A percentile compares a stretch with the other conserved stretches of the same genome.
These are phyloP conservation scores for Coemansia sp. DNA, from an alignment of 192 early-diverging fungal species.

Conservation along the genomic window DNA sequence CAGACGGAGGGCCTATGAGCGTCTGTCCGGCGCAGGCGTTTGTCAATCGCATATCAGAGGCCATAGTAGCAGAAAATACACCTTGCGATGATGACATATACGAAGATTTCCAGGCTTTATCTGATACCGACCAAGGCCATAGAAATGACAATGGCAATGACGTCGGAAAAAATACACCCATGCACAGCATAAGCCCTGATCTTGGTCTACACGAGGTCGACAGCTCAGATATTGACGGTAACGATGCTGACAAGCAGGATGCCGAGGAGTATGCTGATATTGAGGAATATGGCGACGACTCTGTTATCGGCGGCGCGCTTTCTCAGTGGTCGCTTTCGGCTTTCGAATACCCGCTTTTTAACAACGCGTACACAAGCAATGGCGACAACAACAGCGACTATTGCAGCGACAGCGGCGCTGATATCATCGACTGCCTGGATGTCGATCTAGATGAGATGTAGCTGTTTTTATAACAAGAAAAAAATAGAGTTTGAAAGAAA, in stretches of 20 bases:
- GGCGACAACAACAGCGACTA: constrained; percentile 1
- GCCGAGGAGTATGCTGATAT: constrained; percentile 1
- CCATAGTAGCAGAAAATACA: constrained; percentile 1
- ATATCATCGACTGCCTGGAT: constrained; percentile 45
- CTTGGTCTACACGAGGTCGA: not conserved
- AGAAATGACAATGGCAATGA: no score
- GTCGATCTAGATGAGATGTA: constrained; percentile 50
- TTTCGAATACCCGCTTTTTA: not conserved
- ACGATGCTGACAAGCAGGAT: not conserved
- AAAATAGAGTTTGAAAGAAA: constrained; percentile 3
- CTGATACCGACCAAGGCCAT: no score
- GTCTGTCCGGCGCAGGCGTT: constrained; percentile 33
- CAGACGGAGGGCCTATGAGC: not conserved
- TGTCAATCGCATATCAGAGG: constrained; percentile 23
- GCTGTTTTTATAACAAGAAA: not conserved
- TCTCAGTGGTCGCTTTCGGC: constrained; percentile 43
- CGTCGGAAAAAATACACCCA: no score
- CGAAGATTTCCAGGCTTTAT: not conserved
- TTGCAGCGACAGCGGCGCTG: constrained; percentile 15
- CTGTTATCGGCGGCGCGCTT: constrained; percentile 36
- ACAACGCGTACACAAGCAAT: not conserved
- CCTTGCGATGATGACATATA: not conserved
- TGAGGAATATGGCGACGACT: constrained; percentile 25
- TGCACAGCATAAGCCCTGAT: no score
- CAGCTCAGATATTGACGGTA: not conserved